Base-by-base conservation (phyloP, 1,139 yeast species). In the Insectozyma bohioensis region DNA sequence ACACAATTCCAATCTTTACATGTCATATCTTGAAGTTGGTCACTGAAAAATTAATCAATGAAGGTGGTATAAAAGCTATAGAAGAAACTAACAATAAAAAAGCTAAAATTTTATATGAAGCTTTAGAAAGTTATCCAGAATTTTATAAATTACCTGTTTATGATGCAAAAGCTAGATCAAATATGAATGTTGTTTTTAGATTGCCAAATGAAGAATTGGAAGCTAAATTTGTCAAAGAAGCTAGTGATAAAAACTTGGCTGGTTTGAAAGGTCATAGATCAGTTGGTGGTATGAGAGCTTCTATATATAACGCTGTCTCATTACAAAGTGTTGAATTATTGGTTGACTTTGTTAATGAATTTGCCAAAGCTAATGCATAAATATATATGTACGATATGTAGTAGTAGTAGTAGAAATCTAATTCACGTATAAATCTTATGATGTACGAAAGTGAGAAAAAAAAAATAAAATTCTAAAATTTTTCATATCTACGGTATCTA, bases 201-300 rank as follows among this genome's bases (percentile, higher is more conserved):
- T 61, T 87, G 31, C 75, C 77, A 23, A 76, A 69, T 23, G 68
- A 62, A 7, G 85, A 76, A 2, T 58, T 78, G 36, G 96, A 88
- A 51, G 71, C 72, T 3, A 64, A 72, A 43, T 90, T 90, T 61
- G 54, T 90, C 41, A 64, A 75, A 41, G 78, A 71, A 33, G 78
- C 75, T 16, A 74, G 63, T 26, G 67, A 55, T 24, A 67, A 65
- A 13, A 53, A 59, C 1, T 67, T 90, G 43, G 64, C 78, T 10
- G 97, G 97, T 4, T 71, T 92, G 50, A 87, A 90, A 63, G 98
- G 98, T 17, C 97, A 92, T 58, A 78, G 98, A 58, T 85, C 96
- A 7, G 97, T 92, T 30, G 97, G 97, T 30, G 98, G 98, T 24
- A 84, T 90, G 64, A 82, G 98, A 61, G 92, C 95, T 13, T 88